phyloP scores from a whole-genome alignment of 2,329 filamentous ascomycete genomes.

The Ophiostoma sp. region DNA sequence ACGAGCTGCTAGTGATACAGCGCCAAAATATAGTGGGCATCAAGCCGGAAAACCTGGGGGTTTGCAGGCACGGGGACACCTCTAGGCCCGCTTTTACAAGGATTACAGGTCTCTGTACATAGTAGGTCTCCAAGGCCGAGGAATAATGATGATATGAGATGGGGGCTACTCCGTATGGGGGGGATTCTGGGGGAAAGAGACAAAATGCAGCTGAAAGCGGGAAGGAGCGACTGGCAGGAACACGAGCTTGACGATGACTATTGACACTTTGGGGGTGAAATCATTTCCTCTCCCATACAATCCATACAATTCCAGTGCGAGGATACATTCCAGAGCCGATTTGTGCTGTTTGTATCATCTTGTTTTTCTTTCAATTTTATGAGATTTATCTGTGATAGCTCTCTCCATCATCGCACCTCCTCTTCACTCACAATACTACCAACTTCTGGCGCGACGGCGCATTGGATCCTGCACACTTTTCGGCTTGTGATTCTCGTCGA shows the following conservation, averaged over 20 bases:
- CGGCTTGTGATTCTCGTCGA: constrained; percentile 2
- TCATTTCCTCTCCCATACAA: not conserved
- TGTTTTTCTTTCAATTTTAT: not conserved
- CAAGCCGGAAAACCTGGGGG: constrained; percentile 17
- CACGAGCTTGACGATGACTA: constrained; percentile 19
- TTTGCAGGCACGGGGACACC: not conserved
- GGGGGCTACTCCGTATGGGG: not conserved
- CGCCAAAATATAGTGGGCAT: constrained; percentile 3
- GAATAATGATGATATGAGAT: not conserved
- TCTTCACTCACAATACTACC: not conserved
- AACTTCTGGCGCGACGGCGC: not conserved
- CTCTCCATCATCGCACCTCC: not conserved
- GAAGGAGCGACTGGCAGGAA: constrained; percentile 15
- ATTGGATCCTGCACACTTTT: constrained; percentile 9
- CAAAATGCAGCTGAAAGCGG: constrained; percentile 14
- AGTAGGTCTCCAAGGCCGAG: constrained; percentile 1
- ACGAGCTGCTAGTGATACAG: not conserved
- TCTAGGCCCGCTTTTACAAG: constrained; percentile 24
- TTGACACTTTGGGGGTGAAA: not conserved
- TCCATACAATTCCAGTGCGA: not conserved
- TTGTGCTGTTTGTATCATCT: not conserved
- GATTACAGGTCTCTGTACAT: constrained; percentile 1
- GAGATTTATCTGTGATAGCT: not conserved
- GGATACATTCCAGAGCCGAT: not conserved
- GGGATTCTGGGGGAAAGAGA: constrained; percentile 12